phyloP scores from a whole-genome alignment of 2,329 filamentous ascomycete species.

The Lasiodiplodia gonubiensis region DNA sequence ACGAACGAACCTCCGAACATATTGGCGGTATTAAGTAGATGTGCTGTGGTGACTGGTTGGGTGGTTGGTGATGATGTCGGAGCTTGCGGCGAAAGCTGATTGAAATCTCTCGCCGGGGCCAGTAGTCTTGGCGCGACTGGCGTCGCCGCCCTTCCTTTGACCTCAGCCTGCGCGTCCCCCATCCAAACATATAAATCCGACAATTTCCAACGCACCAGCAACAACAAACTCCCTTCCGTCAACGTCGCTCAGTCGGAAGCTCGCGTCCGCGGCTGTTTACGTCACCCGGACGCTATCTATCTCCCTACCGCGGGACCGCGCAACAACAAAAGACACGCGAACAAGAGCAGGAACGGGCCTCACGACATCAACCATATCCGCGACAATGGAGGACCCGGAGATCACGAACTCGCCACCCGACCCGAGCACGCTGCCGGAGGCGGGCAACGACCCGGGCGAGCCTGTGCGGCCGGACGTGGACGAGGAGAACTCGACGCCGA shows the following conservation, averaged over 20 bases:
- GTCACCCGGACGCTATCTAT: not conserved
- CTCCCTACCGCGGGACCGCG: not conserved
- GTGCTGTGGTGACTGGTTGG: not conserved
- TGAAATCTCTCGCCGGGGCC: conserved; percentile 19
- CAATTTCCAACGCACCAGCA: not conserved
- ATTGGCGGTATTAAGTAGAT: conserved; percentile 35
- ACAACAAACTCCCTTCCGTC: not conserved
- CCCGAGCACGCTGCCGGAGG: conserved; percentile 52
- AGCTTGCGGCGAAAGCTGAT: conserved; percentile 27
- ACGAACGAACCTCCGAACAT: conserved; percentile 67
- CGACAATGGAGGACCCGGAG: conserved; percentile 35
- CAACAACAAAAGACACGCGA: not conserved
- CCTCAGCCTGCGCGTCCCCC: conserved; percentile 1
- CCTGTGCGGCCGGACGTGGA: conserved; percentile 55
- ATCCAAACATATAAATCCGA: not conserved
- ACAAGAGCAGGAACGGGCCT: not conserved
- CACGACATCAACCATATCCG: not conserved
- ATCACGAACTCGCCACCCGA: conserved; percentile 46
- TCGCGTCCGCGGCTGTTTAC: not conserved
- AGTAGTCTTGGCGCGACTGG: conserved; percentile 7
- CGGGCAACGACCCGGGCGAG: conserved; percentile 54
- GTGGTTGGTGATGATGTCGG: conserved; percentile 19
- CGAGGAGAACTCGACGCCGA: conserved; percentile 54
- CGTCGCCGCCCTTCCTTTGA: conserved; percentile 9
- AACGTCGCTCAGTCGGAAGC: not conserved